phyloP scores from a whole-genome alignment of 192 early-diverging fungal genomes.

The Backusella macrospora region DNA sequence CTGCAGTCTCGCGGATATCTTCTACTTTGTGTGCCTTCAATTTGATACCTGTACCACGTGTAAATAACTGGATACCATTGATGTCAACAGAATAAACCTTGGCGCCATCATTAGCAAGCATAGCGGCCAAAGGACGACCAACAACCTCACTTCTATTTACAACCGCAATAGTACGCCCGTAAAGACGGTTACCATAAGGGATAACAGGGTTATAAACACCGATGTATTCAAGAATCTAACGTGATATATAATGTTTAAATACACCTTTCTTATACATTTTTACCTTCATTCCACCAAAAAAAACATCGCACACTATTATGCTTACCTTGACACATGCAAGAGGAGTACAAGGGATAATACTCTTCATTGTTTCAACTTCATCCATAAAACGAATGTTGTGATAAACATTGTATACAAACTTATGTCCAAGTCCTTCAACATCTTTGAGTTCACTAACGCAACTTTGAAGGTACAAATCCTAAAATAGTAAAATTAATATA shows the following conservation, averaged over 20 bases:
- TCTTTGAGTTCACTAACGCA: slow-evolving; percentile 88
- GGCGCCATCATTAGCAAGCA: slow-evolving; percentile 98
- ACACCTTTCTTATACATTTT: not conserved
- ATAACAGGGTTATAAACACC: slow-evolving; percentile 90
- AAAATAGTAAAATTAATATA: not conserved
- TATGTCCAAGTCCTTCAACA: slow-evolving; percentile 95
- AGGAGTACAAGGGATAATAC: slow-evolving; percentile 99
- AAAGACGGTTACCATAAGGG: slow-evolving; percentile 91
- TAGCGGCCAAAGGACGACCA: slow-evolving; percentile 93
- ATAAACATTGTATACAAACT: slow-evolving; percentile 96
- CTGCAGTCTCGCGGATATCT: slow-evolving; percentile 71
- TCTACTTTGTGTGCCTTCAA: slow-evolving; percentile 72
- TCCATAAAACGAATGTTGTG: slow-evolving; percentile 84
- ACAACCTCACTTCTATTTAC: slow-evolving; percentile 98
- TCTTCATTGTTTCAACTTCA: slow-evolving; percentile 79
- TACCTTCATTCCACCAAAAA: not conserved
- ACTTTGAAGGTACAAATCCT: slow-evolving; percentile 94
- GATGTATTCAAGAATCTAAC: slow-evolving; percentile 88
- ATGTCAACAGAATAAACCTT: slow-evolving; percentile 96
- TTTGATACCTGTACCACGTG: slow-evolving; percentile 64
- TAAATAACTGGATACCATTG: slow-evolving; percentile 79
- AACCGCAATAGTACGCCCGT: slow-evolving; percentile 90
- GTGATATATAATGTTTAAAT: not conserved
- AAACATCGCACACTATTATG: not conserved
- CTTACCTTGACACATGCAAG: slow-evolving; percentile 90